Evolutionary conservation across 1,284 basidiomycete species (phyloP), one percentile per base, ranked within the genome.

Genomic region (Tilletia caries): DNA sequence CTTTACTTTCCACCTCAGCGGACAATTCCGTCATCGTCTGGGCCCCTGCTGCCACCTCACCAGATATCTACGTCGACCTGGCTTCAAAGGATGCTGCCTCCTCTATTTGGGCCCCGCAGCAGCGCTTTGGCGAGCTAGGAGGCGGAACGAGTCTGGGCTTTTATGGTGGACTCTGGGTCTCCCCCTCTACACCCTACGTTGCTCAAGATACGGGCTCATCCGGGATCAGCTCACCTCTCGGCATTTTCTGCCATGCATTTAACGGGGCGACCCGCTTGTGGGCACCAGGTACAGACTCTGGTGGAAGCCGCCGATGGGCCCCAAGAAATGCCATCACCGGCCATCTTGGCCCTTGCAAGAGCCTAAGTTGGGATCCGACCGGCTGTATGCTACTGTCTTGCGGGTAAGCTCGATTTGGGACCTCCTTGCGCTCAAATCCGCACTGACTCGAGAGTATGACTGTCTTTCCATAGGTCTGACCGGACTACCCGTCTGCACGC

Each of bases 11-110:
- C 1, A 75, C 79, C 2, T 79, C 78, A 10, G 76, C 75, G 18
- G 81, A 82, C 66, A 80, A 81, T 67, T 79, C 76, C 66, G 72
- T 79, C 48, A 82, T 82, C 70, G 67, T 80, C 20, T 82, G 81
- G 81, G 73, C 78, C 12, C 81, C 81, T 6, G 71, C 73, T 3
- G 43, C 18, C 15, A 50, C 3, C 41, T 67, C 10, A 62, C 68
- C 1, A 90, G 67, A 27, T 37, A n/a, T 18, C 12, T 27, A 64
- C 29, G 48, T 46, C 20, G 18, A 48, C 12, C 76, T 71, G 3
- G 71, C 69, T 23, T 67, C 60, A 12, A 66, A 71, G 44, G 70
- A 74, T 15, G 70, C 75, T 37, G 74, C 74, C 27, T 73, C 73
- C 6, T 75, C 75, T 52, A 71, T 81, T 65, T 83, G 81, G 81